These are phyloP conservation scores for Striga hermonthica DNA, from an alignment of 305 asterid genomes.

Conservation along the genomic window DNA sequence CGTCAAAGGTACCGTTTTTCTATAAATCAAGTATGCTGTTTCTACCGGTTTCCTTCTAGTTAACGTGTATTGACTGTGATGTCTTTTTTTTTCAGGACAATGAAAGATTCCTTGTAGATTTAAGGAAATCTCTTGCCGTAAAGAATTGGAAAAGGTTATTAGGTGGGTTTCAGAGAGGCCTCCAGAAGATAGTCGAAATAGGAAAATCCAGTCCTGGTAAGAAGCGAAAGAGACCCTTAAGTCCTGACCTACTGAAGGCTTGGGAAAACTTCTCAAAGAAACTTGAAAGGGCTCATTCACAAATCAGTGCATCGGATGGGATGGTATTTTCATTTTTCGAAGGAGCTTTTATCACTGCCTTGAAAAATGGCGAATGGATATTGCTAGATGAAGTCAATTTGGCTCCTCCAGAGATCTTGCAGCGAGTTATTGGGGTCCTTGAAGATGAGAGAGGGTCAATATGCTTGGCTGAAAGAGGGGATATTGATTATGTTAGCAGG, in stretches of 20 bases:
- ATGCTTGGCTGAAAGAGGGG: constrained; percentile 96
- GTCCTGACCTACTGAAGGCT: constrained; percentile 42
- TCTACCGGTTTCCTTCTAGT: constrained; percentile 20
- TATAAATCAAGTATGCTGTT: background rate
- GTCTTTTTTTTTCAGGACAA: constrained; percentile 53
- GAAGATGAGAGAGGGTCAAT: constrained; percentile 88
- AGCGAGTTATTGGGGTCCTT: constrained; percentile 87
- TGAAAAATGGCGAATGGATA: constrained; percentile 93
- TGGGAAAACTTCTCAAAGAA: constrained; percentile 69
- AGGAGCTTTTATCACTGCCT: constrained; percentile 90
- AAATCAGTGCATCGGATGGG: constrained; percentile 68
- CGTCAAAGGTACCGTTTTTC: constrained; percentile 57
- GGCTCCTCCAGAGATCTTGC: constrained; percentile 98
- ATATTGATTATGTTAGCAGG: constrained; percentile 63
- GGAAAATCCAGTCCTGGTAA: constrained; percentile 50
- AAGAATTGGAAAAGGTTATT: constrained; percentile 82
- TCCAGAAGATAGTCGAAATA: constrained; percentile 47
- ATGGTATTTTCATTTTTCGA: constrained; percentile 96
- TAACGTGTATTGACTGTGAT: constrained; percentile 23
- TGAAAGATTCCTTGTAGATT: constrained; percentile 37
- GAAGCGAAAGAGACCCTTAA: constrained; percentile 82
- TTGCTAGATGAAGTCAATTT: constrained; percentile 95
- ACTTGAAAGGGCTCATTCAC: constrained; percentile 63
- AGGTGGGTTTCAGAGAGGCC: constrained; percentile 57
- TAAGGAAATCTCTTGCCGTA: constrained; percentile 42